Conservation (phyloP, 805 yeast species). For the Hanseniaspora lindneri region DNA sequence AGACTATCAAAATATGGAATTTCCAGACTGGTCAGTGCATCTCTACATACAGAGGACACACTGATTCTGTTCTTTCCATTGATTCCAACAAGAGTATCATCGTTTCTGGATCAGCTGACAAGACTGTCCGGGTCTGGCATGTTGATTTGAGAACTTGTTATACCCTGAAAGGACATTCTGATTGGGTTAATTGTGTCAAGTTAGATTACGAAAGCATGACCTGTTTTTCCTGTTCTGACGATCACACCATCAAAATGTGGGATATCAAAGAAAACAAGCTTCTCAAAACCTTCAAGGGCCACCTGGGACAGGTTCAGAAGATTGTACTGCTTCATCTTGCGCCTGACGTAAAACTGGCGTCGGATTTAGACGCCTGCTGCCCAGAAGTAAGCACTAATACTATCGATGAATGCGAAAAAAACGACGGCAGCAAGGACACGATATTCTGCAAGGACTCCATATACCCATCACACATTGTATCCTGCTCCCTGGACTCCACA, state of each 20-base stretch:
- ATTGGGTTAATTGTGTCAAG: constrained; percentile 83
- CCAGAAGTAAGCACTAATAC: constrained; percentile 16
- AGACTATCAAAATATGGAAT: constrained; percentile 91
- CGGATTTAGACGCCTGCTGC: constrained; percentile 30
- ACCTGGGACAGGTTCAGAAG: constrained; percentile 86
- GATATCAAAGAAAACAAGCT: constrained; percentile 72
- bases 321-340: constrained; percentile 75
- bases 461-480: constrained; percentile 71
- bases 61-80: constrained; percentile 70
- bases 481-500: constrained; percentile 85
- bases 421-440: constrained; percentile 21
- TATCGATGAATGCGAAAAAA: constrained; percentile 14
- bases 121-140: constrained; percentile 90
- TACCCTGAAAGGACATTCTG: constrained; percentile 85
- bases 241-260: constrained; percentile 90
- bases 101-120: constrained; percentile 88
- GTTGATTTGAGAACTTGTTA: constrained; percentile 86
- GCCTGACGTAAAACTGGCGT: constrained; percentile 43
- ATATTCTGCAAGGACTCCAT: constrained; percentile 26
- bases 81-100: constrained; percentile 72
- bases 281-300: constrained; percentile 69
- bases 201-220: constrained; percentile 69
- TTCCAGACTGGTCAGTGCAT: constrained; percentile 88
- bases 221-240: constrained; percentile 81
- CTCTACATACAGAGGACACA: constrained; percentile 87